Evolutionary conservation across 2,329 filamentous ascomycete species (phyloP), one percentile per base, ranked within the genome.

Genomic region (Mycosphaerella sp.): DNA sequence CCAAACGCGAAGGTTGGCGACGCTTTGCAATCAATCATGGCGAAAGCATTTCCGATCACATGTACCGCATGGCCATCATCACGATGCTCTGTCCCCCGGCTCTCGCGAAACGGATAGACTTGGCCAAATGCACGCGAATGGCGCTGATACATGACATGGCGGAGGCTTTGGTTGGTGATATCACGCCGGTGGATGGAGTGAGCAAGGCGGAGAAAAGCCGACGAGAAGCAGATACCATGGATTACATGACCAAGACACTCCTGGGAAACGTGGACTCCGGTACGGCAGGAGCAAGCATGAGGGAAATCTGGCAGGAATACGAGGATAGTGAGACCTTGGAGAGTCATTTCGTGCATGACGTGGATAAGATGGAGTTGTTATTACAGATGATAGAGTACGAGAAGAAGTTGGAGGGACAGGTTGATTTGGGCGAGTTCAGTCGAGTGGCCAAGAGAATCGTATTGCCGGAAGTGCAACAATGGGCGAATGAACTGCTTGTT

Each of bases 11-110:
- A 73, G 93, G 93, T 61, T 98, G 93, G 93, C 82, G 87, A 53
- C 83, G 93, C 38, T 96, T 96, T 69, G 84, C 83, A 39, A 89
- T 98, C 61, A 62, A 70, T 53, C 61, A 73, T 54, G 87, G 89
- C 69, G 93, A 98, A 73, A 95, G 89, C 1, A 96, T 98, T 68
- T 81, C 89, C 51, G 57, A 98, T 75, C 93, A 98, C 79, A 98
- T 98, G 93, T 98, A 97, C 74, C 90, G 93, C 74, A 98, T 98
- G 93, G 89, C 91, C 47, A 81, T 98, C 63, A 89, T 98, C 71
- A 90, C 89, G 60, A 88, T 98, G 84, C 82, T 96, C 61, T 90
- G 89, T 2, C 92, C 93, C 1, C 79, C 87, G 0, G 74, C 85
- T 1, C 81, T 96, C 9, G 78, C 83, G 2, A 73, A 82, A 0